These are phyloP conservation scores for Ustilago trichophora DNA, from an alignment of 1,284 basidiomycete species.

Conservation along the genomic window DNA sequence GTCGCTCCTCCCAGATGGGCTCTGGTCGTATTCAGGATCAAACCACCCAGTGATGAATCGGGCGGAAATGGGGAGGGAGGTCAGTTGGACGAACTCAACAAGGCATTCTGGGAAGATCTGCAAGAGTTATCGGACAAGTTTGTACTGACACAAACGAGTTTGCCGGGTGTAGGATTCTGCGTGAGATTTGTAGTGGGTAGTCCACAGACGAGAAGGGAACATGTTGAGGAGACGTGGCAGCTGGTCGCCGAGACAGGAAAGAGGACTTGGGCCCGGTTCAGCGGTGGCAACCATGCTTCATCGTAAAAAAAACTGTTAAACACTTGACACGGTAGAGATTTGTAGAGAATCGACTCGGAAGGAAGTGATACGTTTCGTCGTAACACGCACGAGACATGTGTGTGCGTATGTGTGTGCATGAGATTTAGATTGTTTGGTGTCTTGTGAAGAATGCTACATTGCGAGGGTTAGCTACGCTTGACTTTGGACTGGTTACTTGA, in stretches of 20 bases:
- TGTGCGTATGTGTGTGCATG: background rate
- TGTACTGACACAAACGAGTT: conserved; percentile 57
- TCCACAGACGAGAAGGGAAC: conserved; percentile 37
- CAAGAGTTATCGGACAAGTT: conserved; percentile 36
- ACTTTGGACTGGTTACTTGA: conserved; percentile 32
- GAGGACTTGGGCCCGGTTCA: conserved; percentile 19
- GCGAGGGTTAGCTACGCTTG: no score
- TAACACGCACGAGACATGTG: background rate
- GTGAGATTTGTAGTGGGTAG: conserved; percentile 56
- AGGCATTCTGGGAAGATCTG: conserved; percentile 43
- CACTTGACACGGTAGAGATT: no score
- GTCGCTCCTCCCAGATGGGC: conserved; percentile 55
- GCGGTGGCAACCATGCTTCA: background rate
- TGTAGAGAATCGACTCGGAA: no score
- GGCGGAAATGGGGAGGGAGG: background rate
- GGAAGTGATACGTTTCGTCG: no score
- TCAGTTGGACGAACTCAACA: conserved; percentile 50
- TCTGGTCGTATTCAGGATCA: conserved; percentile 59
- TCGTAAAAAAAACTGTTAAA: no score
- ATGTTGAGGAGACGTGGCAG: conserved; percentile 47
- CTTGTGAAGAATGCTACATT: background rate
- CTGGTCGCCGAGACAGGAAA: conserved; percentile 28
- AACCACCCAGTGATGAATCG: conserved; percentile 1
- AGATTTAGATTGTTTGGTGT: background rate
- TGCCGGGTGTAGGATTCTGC: conserved; percentile 60